These are phyloP conservation scores for Taiozyma onychis DNA, from an alignment of 1,139 yeast species.

Conservation along the genomic window DNA sequence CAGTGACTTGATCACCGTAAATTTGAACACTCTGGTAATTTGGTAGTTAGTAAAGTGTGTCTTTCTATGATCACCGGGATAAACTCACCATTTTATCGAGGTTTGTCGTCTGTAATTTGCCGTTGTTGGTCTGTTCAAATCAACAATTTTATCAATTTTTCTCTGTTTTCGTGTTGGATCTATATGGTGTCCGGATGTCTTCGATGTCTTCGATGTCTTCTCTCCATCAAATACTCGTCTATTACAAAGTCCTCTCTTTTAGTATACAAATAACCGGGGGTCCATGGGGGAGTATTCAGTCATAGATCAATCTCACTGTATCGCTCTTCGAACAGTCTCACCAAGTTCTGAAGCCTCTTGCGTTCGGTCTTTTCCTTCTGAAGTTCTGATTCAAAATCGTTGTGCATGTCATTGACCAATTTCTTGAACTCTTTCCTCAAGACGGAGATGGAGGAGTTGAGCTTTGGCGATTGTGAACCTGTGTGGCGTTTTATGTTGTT, in stretches of 20 bases:
- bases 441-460: constrained; percentile 29
- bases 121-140: neutral
- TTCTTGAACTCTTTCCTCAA: constrained; percentile 68
- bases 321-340: constrained; percentile 28
- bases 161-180: neutral
- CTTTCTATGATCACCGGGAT: no score
- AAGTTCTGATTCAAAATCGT: constrained; percentile 53
- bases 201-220: no score
- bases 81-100: neutral
- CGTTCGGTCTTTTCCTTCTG: constrained; percentile 52
- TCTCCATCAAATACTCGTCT: no score
- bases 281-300: neutral
- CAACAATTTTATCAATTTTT: neutral
- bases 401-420: constrained; percentile 58
- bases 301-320: constrained; percentile 7
- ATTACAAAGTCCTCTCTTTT: no score
- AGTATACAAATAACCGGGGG: neutral
- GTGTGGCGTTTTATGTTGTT: constrained; percentile 6
- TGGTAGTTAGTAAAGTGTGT: constrained; percentile 1
- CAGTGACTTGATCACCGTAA: constrained; percentile 95
- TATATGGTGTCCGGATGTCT: constrained; percentile 2
- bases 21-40: constrained; percentile 56
- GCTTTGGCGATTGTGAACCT: constrained; percentile 17
- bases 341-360: constrained; percentile 41
- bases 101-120: neutral